Evolutionary conservation across 371 early-diverging fungal species (phyloP).

Genomic region (Mortierella sp.): DNA sequence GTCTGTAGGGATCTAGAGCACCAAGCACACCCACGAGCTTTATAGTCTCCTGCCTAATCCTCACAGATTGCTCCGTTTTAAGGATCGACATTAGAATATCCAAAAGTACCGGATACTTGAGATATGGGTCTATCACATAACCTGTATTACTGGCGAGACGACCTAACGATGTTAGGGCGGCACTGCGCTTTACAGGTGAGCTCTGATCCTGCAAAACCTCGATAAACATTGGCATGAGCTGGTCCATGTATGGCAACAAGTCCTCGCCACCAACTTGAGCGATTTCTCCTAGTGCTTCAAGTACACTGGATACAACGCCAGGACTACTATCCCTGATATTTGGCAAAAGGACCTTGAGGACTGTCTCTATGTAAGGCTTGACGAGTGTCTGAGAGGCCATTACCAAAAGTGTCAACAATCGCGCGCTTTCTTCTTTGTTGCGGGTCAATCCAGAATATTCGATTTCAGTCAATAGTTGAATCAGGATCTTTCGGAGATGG

Average conservation of each 20-base stretch:
- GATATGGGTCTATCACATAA: conserved; percentile 92
- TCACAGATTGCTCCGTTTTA: conserved; percentile 81
- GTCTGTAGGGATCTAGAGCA: conserved; percentile 94
- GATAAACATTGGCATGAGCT: conserved; percentile 88
- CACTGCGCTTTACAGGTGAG: conserved; percentile 86
- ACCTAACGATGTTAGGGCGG: conserved; percentile 88
- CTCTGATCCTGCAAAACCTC: conserved; percentile 94
- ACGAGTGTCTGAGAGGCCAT: conserved; percentile 84
- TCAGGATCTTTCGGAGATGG: conserved; percentile 85
- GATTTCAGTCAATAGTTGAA: conserved; percentile 93
- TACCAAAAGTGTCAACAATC: conserved; percentile 81
- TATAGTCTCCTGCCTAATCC: conserved; percentile 87
- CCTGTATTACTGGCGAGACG: conserved; percentile 90
- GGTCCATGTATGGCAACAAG: conserved; percentile 83
- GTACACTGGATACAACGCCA: conserved; percentile 85
- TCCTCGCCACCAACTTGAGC: conserved; percentile 91
- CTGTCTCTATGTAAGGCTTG: conserved; percentile 92
- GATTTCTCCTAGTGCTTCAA: conserved; percentile 90
- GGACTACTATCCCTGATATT: conserved; percentile 85
- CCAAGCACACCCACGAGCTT: conserved; percentile 95
- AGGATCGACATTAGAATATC: conserved; percentile 86
- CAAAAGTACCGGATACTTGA: conserved; percentile 89
- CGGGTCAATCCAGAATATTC: conserved; percentile 87
- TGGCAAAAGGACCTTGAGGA: conserved; percentile 86
- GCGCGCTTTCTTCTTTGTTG: conserved; percentile 92